Base-by-base conservation (phyloP, 108 stramenopile genomes). In the Discostella stelligeroides region DNA sequence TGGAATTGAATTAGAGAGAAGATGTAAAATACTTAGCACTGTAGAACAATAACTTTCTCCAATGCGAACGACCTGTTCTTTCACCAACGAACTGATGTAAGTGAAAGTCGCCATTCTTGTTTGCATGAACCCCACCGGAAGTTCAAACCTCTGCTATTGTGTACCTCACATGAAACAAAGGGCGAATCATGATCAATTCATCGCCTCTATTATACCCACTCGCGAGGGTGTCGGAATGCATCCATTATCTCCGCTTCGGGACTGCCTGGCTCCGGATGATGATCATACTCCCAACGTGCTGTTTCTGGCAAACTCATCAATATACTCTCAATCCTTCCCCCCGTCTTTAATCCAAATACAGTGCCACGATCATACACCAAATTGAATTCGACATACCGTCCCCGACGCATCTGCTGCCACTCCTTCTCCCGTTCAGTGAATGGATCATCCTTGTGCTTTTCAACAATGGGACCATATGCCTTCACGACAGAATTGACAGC, bases 321-420 rank as follows among this genome's bases (percentile, higher is more conserved):
- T 70, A 99, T 99, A 71, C 87, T 92, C 82, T 99, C 99, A 72
- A 97, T 98, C 48, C 99, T 91, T 8, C 97, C 97, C 23, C 97
- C 97, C 30, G 99, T 99, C 82, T 97, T 98, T 47, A 99, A 85
- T 24, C 99, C 99, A 75, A 99, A 99, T 7, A 98, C 90, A 0
- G 99, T 99, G 53, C 99, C 99, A 6, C 99, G 83, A 77, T 99
- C 99, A 76, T 98, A 97, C 20, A 99, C 97, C 50, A 99, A 84
- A 85, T 99, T 99, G 92, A 99, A 99, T 85, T 99, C 99, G 11
- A 96, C 96, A 71, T 99, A 99, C 55, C 95, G 83, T 64, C 97
- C 95, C 24, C 94, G 75, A 39, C 97, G 84, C 63, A 98, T 94
- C 49, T 89, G 91, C 88, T 99, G 98, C 98, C 98, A 99, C 62